These are phyloP conservation scores for Fusarium hainanense DNA, from an alignment of 2,329 filamentous ascomycete species.

Conservation along the genomic window DNA sequence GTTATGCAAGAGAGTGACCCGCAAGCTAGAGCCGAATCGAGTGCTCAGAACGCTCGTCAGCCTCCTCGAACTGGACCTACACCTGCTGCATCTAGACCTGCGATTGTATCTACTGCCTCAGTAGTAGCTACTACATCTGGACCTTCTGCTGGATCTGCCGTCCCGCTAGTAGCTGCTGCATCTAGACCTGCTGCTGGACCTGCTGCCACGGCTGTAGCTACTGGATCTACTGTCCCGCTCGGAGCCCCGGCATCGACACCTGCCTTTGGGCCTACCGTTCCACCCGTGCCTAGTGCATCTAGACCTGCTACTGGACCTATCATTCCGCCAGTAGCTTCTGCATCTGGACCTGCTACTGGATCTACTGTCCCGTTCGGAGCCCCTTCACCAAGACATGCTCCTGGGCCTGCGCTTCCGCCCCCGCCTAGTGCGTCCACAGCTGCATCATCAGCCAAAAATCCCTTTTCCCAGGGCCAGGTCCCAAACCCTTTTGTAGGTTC, in stretches of 20 bases:
- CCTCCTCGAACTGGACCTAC: no score
- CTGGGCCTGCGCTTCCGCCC: no score
- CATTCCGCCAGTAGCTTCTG: no score
- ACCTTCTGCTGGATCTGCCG: no score
- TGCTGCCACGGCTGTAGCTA: no score
- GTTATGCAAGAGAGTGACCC: not conserved
- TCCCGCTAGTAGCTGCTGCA: no score
- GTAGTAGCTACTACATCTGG: no score
- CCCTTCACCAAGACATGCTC: not conserved
- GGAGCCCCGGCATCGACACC: no score
- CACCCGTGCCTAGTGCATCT: not conserved
- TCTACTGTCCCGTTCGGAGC: not conserved
- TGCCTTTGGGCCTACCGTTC: no score
- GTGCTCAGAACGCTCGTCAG: not conserved
- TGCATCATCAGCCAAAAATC: not conserved
- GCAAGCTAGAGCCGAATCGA: no score
- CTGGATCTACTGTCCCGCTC: no score
- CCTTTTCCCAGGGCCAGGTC: not conserved
- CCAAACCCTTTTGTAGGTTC: not conserved
- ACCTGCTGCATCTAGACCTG: not conserved
- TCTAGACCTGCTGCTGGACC: not conserved
- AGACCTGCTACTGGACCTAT: not conserved
- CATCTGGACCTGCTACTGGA: no score
- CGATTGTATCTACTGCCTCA: not conserved
- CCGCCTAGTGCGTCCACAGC: not conserved